These are phyloP conservation scores for Botrytis porri DNA, from an alignment of 2,329 filamentous ascomycete species.

Conservation along the genomic window DNA sequence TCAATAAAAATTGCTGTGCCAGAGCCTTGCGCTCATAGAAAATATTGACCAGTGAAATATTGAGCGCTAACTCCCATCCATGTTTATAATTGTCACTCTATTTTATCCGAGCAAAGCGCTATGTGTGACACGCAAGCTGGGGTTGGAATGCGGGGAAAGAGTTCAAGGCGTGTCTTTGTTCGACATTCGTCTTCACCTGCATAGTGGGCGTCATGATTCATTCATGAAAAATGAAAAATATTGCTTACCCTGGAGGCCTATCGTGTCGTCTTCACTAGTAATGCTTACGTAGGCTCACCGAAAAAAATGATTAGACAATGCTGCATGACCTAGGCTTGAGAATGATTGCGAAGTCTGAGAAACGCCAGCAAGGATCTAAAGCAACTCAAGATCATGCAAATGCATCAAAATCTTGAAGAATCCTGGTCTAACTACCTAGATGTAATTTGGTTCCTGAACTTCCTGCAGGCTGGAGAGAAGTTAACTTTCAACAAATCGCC, in stretches of 20 bases:
- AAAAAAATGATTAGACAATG: not conserved
- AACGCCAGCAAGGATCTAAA: not conserved
- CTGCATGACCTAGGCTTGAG: not conserved
- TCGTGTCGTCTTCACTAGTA: not conserved
- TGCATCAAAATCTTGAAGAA: not conserved
- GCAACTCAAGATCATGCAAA: constrained; percentile 10
- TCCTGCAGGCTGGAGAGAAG: constrained; percentile 12
- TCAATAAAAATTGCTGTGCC: constrained; percentile 9
- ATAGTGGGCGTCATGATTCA: not conserved
- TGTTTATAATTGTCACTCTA: constrained; percentile 4
- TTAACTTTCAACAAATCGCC: not conserved
- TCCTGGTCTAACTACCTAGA: not conserved
- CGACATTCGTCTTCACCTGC: not conserved
- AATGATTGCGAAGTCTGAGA: not conserved
- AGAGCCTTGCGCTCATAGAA: not conserved
- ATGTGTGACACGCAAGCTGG: constrained; percentile 14
- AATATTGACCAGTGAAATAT: not conserved
- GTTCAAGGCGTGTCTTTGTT: not conserved
- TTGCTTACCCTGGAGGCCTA: not conserved
- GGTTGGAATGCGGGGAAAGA: constrained; percentile 19
- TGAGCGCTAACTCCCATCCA: constrained; percentile 9
- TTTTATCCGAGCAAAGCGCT: constrained; percentile 1
- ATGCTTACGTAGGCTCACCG: not conserved
- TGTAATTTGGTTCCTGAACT: constrained; percentile 18
- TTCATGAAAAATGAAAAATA: not conserved